These are phyloP conservation scores for Aspergillus ochraceus DNA, from an alignment of 2,329 filamentous ascomycete genomes.

Conservation along the genomic window DNA sequence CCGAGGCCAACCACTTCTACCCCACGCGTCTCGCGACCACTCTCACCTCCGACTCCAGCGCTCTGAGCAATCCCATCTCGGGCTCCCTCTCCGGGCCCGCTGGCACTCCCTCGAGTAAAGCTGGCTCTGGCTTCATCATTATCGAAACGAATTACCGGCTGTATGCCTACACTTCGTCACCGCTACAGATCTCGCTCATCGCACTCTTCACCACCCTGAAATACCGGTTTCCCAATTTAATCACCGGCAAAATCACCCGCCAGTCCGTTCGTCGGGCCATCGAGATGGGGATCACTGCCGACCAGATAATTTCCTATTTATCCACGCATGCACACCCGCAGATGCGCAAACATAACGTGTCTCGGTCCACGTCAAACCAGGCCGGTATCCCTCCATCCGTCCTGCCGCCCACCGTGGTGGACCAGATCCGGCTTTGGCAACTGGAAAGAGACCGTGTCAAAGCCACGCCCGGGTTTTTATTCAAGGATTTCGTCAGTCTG, in stretches of 20 bases:
- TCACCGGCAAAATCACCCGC: slow-evolving; percentile 87
- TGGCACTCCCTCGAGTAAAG: slow-evolving; percentile 30
- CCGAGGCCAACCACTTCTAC: slow-evolving; percentile 63
- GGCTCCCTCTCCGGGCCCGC: slow-evolving; percentile 56
- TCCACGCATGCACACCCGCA: slow-evolving; percentile 91
- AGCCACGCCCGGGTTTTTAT: slow-evolving; percentile 77
- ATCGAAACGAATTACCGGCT: slow-evolving; percentile 97
- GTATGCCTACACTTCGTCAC: slow-evolving; percentile 94
- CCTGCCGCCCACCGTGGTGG: slow-evolving; percentile 90
- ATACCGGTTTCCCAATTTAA: slow-evolving; percentile 91
- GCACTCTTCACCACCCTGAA: slow-evolving; percentile 84
- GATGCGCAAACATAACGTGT: slow-evolving; percentile 66
- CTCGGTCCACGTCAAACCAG: slow-evolving; percentile 40
- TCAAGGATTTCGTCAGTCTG: slow-evolving; percentile 80
- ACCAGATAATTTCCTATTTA: slow-evolving; percentile 94
- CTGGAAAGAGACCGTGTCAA: slow-evolving; percentile 94
- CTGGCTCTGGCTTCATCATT: slow-evolving; percentile 74
- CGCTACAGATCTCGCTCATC: slow-evolving; percentile 91
- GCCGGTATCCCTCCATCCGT: slow-evolving; percentile 57
- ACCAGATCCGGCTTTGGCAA: slow-evolving; percentile 97
- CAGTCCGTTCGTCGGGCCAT: slow-evolving; percentile 86
- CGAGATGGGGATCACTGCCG: slow-evolving; percentile 83
- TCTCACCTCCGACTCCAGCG: slow-evolving; percentile 73
- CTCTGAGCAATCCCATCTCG: slow-evolving; percentile 69
- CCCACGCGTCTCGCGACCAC: slow-evolving; percentile 93